These are phyloP conservation scores for Ophiostoma angusticollis DNA, from an alignment of 2,329 filamentous ascomycete species.

Conservation along the genomic window DNA sequence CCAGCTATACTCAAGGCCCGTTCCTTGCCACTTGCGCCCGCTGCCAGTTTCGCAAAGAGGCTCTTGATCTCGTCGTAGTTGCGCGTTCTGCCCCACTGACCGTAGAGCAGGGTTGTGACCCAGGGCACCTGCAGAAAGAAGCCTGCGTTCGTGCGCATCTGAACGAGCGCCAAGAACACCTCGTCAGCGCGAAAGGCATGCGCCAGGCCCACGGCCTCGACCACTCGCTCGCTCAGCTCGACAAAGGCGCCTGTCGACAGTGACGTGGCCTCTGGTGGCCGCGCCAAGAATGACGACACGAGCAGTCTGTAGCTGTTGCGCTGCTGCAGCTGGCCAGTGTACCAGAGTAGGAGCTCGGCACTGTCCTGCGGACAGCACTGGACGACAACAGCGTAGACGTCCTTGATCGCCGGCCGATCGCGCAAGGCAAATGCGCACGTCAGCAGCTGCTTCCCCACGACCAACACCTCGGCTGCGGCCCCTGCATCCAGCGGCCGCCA, in stretches of 20 bases:
- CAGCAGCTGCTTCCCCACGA: conserved; percentile 19
- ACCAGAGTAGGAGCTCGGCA: conserved; percentile 19
- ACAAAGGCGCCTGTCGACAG: conserved; percentile 15
- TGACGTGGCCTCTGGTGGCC: conserved; percentile 14
- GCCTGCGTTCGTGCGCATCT: conserved; percentile 12
- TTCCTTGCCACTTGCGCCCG: not conserved
- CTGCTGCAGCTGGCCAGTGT: conserved; percentile 19
- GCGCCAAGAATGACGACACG: conserved; percentile 23
- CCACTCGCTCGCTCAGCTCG: conserved; percentile 20
- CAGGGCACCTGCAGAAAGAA: conserved; percentile 22
- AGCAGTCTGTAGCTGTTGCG: conserved; percentile 17
- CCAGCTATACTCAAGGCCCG: conserved; percentile 18
- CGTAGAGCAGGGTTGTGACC: conserved; percentile 24
- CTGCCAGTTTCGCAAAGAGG: conserved; percentile 18
- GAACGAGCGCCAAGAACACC: conserved; percentile 20
- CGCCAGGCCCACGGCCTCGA: conserved; percentile 21
- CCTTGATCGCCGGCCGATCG: conserved; percentile 14
- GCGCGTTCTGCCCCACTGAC: conserved; percentile 22
- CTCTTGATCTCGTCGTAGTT: conserved; percentile 17
- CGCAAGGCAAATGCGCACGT: conserved; percentile 17
- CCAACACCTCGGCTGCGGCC: conserved; percentile 7
- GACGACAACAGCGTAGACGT: conserved; percentile 23
- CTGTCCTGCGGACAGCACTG: conserved; percentile 15
- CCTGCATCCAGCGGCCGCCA: not conserved
- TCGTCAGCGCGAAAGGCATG: conserved; percentile 17